Base-by-base conservation (phyloP, 495 filamentous ascomycete genomes). In the Penicillium crystallinum region DNA sequence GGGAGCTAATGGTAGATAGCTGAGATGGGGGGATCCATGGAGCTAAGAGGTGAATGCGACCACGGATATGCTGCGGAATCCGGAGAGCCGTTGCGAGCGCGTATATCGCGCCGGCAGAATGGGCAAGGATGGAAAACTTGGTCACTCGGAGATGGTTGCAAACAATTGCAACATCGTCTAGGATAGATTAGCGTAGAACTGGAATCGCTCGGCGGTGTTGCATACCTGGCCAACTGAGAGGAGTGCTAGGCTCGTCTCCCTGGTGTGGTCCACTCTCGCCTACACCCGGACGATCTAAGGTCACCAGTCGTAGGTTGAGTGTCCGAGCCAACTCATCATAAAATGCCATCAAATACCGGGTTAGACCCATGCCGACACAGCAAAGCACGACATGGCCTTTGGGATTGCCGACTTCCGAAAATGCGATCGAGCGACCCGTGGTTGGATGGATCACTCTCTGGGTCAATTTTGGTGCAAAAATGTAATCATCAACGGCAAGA, bases 1-100 rank as follows among this genome's bases (percentile, higher is more conserved):
- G 81, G n/a, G 86, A 78, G 25, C 90, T 80, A 42, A 95, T 84
- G 29, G 82, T 86, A 31, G 84, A 91, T 76, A 97, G 87, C 61
- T 99, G 93, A n/a, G 90, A 95, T 0, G 93, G 93, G 2, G 93
- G 93, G 35, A 99, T 97, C 95, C 93, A 99, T 0, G 93, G 93
- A 2, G 93, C 92, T 11, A 99, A 77, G 8, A 99, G 83, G 69
- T 99, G 93, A 21, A 99, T 92, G 29, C 89, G 87, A 22, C 95
- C 92, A 14, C 92, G 85, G 55, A 99, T 93, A 65, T 96, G 89
- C 58, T 96, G 90, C 14, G 95, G 92, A 77, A 99, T 93, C 38
- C 93, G 87, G 22, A 99, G 78, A 5, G 95, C 93, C 0, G 95
- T 97, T 17, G 93, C 95, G 22, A 99, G 82, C 22, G 93, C 95